Evolutionary conservation across 176 grass and related monocot genomes (phyloP).

Genomic region (Alopecurus myosuroides): DNA sequence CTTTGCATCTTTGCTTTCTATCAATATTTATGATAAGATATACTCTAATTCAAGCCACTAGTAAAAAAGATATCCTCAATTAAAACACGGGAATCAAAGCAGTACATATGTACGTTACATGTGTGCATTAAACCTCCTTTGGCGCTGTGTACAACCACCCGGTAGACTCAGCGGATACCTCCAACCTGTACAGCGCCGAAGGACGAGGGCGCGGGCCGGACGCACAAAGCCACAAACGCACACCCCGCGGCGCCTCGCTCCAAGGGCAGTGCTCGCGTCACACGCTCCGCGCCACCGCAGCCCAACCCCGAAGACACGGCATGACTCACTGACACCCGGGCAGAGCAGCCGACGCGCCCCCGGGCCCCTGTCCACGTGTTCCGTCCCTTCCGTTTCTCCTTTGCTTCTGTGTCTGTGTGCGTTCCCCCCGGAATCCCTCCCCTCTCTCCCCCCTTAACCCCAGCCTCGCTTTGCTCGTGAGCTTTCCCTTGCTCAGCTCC

Average conservation of each 20-base stretch:
- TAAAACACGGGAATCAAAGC: not conserved
- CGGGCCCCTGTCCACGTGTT: not conserved
- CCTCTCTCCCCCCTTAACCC: slow-evolving; percentile 31
- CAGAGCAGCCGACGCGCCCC: not conserved
- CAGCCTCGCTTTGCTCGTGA: slow-evolving; percentile 46
- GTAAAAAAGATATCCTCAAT: not conserved
- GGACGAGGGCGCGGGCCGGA: not conserved
- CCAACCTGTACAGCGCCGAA: not conserved
- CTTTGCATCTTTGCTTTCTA: not conserved
- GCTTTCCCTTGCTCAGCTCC: not conserved
- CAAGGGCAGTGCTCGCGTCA: not conserved
- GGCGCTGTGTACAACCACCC: not conserved
- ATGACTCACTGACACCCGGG: not conserved
- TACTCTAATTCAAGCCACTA: not conserved
- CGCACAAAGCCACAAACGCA: not conserved
- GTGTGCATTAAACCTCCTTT: not conserved
- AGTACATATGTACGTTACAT: not conserved
- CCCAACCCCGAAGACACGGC: not conserved
- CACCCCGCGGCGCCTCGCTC: not conserved
- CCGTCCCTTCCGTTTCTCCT: not conserved
- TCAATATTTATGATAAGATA: not conserved
- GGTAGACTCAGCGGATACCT: not conserved
- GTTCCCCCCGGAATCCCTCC: not conserved
- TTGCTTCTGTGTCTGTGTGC: not conserved
- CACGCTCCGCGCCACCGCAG: slow-evolving; percentile 16